Conservation (phyloP, 176 grass and related monocot species). For the Elymus sibiricus region DNA sequence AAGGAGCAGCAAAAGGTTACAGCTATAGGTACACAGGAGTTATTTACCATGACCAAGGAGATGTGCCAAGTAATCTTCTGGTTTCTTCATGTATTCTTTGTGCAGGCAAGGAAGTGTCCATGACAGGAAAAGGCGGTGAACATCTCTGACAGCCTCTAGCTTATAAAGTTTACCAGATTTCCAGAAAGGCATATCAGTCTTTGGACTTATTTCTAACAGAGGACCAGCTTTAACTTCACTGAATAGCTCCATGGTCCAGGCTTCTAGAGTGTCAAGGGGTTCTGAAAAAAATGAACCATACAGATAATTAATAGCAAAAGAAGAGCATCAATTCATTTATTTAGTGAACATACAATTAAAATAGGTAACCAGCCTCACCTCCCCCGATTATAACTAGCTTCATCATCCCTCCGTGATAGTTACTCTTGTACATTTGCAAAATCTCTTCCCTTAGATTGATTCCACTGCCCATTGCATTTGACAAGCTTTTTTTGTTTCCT, state of each 20-base stretch:
- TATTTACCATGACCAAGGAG: slow-evolving; percentile 95
- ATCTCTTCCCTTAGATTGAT: slow-evolving; percentile 91
- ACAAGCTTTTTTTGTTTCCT: slow-evolving; percentile 99
- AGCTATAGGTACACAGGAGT: slow-evolving; percentile 9
- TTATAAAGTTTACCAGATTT: slow-evolving; percentile 79
- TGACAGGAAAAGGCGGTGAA: slow-evolving; percentile 70
- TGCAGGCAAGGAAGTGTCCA: slow-evolving; percentile 96
- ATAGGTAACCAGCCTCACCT: slow-evolving; percentile 47
- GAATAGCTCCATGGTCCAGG: slow-evolving; percentile 88
- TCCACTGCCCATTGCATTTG: slow-evolving; percentile 78
- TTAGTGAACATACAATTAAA: slow-evolving; percentile 7
- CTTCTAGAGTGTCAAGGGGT: slow-evolving; percentile 76
- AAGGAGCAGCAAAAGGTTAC: neutral
- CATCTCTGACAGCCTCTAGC: slow-evolving; percentile 93
- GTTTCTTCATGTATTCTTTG: slow-evolving; percentile 95
- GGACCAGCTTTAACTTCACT: slow-evolving; percentile 81
- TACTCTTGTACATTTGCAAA: slow-evolving; percentile 63
- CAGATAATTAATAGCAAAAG: slow-evolving; percentile 17
- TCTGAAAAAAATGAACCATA: slow-evolving; percentile 56
- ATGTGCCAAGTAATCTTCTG: slow-evolving; percentile 89
- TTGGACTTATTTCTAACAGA: slow-evolving; percentile 50
- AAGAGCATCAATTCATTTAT: slow-evolving; percentile 18
- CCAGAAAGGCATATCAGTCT: slow-evolving; percentile 74
- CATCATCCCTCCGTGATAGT: slow-evolving; percentile 90
- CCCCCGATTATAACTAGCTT: slow-evolving; percentile 92